Evolutionary conservation across 2,329 filamentous ascomycete species (phyloP).

Genomic region (Teratosphaeria zuluensis): DNA sequence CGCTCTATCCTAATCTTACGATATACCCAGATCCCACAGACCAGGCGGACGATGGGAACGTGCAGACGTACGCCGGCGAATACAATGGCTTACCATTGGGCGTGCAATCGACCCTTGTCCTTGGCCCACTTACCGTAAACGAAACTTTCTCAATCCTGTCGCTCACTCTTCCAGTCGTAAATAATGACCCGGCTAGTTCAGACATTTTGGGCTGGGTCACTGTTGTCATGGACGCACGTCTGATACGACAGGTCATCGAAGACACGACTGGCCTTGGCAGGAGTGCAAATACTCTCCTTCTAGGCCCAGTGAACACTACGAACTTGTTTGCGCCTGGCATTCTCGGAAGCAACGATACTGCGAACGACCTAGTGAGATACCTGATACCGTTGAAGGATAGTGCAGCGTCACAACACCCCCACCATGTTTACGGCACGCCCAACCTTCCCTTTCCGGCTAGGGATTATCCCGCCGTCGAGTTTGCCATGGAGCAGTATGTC

Average conservation of each 20-base stretch:
- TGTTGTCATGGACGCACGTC: conserved; percentile 58
- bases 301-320: conserved; percentile 56
- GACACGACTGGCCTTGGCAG: conserved; percentile 61
- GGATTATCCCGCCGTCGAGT: conserved; percentile 53
- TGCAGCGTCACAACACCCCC: conserved; percentile 19
- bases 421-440: conserved; percentile 27
- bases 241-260: conserved; percentile 53
- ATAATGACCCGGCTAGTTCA: conserved; percentile 46
- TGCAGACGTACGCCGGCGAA: conserved; percentile 30
- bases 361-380: conserved; percentile 18
- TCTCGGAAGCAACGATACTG: conserved; percentile 20
- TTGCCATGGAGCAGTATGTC: conserved; percentile 45
- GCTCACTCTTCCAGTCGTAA: conserved; percentile 68
- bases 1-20: conserved; percentile 70
- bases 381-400: conserved; percentile 20
- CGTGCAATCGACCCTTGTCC: conserved; percentile 51
- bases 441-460: conserved; percentile 48
- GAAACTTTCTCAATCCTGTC: conserved; percentile 66
- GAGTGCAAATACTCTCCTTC: conserved; percentile 59
- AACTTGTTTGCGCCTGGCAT: conserved; percentile 43
- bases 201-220: conserved; percentile 78
- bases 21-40: conserved; percentile 41
- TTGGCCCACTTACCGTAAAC: conserved; percentile 69
- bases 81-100: conserved; percentile 32
- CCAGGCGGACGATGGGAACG: conserved; percentile 25